Percentiles rank a stretch among this genome's conserved stretches.
Evolutionary conservation across 495 filamentous ascomycete genomes (phyloP).

Genomic region (Terfezia claveryi): DNA sequence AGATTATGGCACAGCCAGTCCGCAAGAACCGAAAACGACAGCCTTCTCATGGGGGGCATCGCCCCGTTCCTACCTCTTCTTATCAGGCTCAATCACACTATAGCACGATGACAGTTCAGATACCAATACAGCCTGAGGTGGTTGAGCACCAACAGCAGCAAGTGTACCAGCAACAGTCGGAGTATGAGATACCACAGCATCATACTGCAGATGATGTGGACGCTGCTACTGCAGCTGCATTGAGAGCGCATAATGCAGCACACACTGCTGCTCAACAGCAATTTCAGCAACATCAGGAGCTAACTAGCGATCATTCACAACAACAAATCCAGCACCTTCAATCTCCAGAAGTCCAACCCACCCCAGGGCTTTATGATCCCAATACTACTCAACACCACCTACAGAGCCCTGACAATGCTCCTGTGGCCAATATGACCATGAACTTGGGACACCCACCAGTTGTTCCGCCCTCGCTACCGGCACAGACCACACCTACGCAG

Average conservation of each 20-base stretch:
- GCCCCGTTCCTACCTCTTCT: not conserved
- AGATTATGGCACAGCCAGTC: slow-evolving; percentile 34
- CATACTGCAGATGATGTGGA: slow-evolving; percentile 4
- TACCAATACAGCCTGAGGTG: slow-evolving; percentile 11
- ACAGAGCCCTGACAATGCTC: slow-evolving; percentile 22
- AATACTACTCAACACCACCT: slow-evolving; percentile 19
- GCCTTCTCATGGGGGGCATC: not conserved
- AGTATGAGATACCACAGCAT: slow-evolving; percentile 12
- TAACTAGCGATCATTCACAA: slow-evolving; percentile 12
- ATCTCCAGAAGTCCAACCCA: slow-evolving; percentile 1
- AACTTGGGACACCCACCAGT: slow-evolving; percentile 7
- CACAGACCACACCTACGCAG: slow-evolving; percentile 56
- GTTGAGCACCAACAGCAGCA: slow-evolving; percentile 5
- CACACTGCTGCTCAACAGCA: slow-evolving; percentile 22
- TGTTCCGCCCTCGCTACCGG: slow-evolving; percentile 26
- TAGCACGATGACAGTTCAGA: slow-evolving; percentile 18
- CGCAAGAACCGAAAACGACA: slow-evolving; percentile 4
- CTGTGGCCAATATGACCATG: slow-evolving; percentile 7
- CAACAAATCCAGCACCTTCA: slow-evolving; percentile 16
- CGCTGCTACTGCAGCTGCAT: slow-evolving; percentile 19
- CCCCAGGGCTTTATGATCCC: slow-evolving; percentile 6
- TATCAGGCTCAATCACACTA: not conserved
- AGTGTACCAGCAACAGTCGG: slow-evolving; percentile 19
- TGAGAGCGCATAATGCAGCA: slow-evolving; percentile 24
- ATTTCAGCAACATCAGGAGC: slow-evolving; percentile 14